phyloP scores from a whole-genome alignment of 169 alveolate species.

The Cryptosporidium tyzzeri region DNA sequence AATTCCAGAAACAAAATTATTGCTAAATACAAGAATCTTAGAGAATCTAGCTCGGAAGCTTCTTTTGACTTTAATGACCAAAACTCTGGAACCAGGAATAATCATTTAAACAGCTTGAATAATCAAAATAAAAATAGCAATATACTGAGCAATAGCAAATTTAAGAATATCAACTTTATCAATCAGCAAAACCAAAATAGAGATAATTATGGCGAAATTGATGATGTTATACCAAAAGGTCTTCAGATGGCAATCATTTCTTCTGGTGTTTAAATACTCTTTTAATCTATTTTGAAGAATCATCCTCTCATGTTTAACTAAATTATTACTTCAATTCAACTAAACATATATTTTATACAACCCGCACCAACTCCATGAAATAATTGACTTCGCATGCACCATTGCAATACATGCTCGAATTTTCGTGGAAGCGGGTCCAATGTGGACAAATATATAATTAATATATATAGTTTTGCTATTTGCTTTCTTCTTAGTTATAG shows the following conservation, averaged over 20 bases:
- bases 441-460: constrained; percentile 3
- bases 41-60: constrained; percentile 61
- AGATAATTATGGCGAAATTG: background rate
- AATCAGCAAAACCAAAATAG: background rate
- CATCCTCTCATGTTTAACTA: background rate
- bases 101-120: background rate
- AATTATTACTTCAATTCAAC: background rate
- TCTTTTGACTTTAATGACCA: constrained; percentile 3
- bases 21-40: constrained; percentile 31
- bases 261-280: constrained; percentile 9
- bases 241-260: constrained; percentile 57
- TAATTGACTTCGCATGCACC: too few relatives aligned
- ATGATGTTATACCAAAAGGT: constrained; percentile 69
- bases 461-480: background rate
- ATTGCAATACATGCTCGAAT: background rate
- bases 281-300: background rate
- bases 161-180: constrained; percentile 10
- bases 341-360: background rate
- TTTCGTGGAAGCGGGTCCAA: background rate
- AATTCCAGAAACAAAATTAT: constrained; percentile 40
- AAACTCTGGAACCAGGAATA: background rate
- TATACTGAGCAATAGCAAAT: background rate
- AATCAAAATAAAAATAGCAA: background rate
- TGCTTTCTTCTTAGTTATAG: too few relatives aligned
- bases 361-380: background rate